Percentiles rank a stretch among this genome's conserved stretches.
These are phyloP conservation scores for Limnomonas spitsbergensis DNA, from an alignment of 139 green algal species.

Conservation along the genomic window DNA sequence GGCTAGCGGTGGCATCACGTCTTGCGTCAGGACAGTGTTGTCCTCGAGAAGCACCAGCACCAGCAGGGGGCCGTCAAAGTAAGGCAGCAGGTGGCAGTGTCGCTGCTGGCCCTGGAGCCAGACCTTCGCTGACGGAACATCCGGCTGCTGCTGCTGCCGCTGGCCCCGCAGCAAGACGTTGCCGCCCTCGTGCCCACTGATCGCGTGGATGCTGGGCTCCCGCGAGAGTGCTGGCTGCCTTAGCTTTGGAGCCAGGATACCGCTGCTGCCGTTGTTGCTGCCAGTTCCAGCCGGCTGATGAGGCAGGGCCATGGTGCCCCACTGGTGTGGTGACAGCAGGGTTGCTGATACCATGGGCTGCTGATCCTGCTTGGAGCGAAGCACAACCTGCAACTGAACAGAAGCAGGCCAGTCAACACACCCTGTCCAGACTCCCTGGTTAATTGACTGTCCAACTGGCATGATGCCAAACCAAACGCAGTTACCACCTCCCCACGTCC, in stretches of 20 bases:
- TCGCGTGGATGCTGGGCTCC: not conserved
- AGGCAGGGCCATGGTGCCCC: not conserved
- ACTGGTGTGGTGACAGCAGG: constrained; percentile 11
- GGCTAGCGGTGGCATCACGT: not conserved
- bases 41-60: not conserved
- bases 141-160: not conserved
- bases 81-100: constrained; percentile 11
- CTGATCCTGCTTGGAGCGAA: constrained; percentile 3
- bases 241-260: not conserved
- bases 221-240: not conserved
- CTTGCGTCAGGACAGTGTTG: not conserved
- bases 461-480: too few species aligned
- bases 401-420: too few species aligned
- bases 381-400: too few species aligned
- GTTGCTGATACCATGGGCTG: constrained; percentile 5
- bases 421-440: too few species aligned
- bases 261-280: constrained; percentile 1
- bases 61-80: constrained; percentile 9
- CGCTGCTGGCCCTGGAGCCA: not conserved
- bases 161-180: not conserved
- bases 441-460: too few species aligned
- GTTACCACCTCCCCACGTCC: too few species aligned
- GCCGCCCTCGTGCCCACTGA: not conserved
- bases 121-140: not conserved
- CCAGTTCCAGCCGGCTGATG: not conserved